Evolutionary conservation across 352 stramenopile genomes (phyloP), one percentile per base, ranked within the genome.

Genomic region (Pythium phragmiticola): DNA sequence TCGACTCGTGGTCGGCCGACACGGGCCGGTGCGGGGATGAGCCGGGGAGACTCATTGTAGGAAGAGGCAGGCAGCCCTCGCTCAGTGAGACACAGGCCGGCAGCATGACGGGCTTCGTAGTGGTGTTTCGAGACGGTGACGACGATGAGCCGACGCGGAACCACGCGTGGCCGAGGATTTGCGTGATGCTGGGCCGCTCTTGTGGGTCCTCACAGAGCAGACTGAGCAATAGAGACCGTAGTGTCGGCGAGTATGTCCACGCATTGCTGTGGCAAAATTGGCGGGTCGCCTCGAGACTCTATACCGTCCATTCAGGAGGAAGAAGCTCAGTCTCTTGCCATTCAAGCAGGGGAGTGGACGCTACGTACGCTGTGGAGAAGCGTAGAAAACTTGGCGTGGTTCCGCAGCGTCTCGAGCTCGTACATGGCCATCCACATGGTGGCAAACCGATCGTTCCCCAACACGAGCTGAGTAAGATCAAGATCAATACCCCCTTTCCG

Each of bases 371-470:
- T 28, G 30, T 73, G 62, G 45, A 91, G 63, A 46, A 53, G 71
- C 5, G 77, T 57, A 6, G 52, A 57, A 55, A 94, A 95, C 36
- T 70, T 68, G 3, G 54, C 45, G 30, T 70, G 80, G 56, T 96
- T 76, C 51, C 89, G 80, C 43, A 97, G 71, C 13, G 80, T 75
- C 1, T 94, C 78, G 46, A 94, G 65, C 3, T 90, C 78, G 65
- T 94, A 94, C 63, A 84, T 85, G 9, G 68, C 57, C 84, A 97
- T 94, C 89, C 89, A 97, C 3, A 93, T 69, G 47, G 83, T 66
- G n/a, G 81, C 82, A 57, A 97, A 97, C 43, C 77, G 58, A 6
- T 76, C 65, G 50, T 96, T 91, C 3, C 89, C 89, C 0, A 95
- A 58, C 13, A 90, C 66, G 11, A 96, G 64, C 82, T 97, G 45